Base-by-base conservation (phyloP, 352 stramenopile genomes). In the Phytophthora pseudosyringae region DNA sequence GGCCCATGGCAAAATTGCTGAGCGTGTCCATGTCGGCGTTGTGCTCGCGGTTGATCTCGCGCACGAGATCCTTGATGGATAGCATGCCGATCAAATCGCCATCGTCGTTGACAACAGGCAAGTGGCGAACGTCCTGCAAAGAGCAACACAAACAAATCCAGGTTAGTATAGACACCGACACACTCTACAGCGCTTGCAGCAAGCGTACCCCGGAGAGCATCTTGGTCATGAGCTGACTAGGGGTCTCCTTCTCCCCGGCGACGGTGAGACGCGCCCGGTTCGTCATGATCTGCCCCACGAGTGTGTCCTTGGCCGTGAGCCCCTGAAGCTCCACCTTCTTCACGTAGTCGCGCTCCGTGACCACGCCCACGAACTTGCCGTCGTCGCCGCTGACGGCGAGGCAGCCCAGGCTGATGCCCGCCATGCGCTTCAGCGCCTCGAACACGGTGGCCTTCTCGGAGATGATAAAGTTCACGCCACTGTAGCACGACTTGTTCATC, bases 291-390 rank as follows among this genome's bases (percentile, higher is more conserved):
- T 99, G 90, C 49, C 91, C 90, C 25, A 98, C 84, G 21, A 76
- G 76, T 11, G 91, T 97, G 25, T 76, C 75, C 53, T 94, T 91
- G 40, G 84, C 88, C 12, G 88, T 97, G 52, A 96, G 88, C 8
- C 85, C 90, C 51, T 98, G 89, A 39, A 99, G 78, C 64, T 97
- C 96, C 47, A 99, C 93, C 65, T 99, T 99, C 68, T 91, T 93
- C 46, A 99, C 83, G 78, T 98, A 98, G 71, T 99, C 96, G 61
- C 96, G 90, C 81, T 99, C 96, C 46, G 83, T 97, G 32, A 99
- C 78, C 18, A 99, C 78, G 38, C 93, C 93, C 3, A 90, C 88
- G 54, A 98, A 95, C 72, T 97, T 95, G 53, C 89, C 92, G 47
- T 89, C 75, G 8, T 77, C 76, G 67, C 96, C 88, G 41, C 88